Base-by-base conservation (phyloP, 2,329 filamentous ascomycete genomes). In the Pseudonectria foliicola region DNA sequence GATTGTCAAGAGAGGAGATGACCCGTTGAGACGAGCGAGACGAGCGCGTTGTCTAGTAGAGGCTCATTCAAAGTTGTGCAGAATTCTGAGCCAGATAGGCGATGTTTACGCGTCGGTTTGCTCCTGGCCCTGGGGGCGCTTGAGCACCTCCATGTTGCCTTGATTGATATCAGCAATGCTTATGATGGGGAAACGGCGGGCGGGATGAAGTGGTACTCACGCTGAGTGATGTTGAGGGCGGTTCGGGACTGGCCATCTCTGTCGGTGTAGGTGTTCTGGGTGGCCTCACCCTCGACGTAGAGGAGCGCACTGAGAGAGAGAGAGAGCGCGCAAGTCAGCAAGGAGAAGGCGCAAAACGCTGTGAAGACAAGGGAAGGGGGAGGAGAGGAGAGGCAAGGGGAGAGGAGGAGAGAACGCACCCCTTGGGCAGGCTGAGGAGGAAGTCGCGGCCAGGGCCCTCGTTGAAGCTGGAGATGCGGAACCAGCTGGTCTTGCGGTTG, bases 401-500 rank as follows among this genome's bases (percentile, higher is more conserved):
- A 10, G 3, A 15, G 29, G 23, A n/a, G 25, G 7, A 27, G 18
- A 13, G 37, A 40, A 75, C 85, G 60, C 66, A 95, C 85, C 90
- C 90, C 71, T 95, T 96, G 35, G 78, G 77, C 61, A 95, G 63
- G 53, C 64, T 68, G 55, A 85, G 65, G 49, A 95, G 59, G 54
- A 75, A 82, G 44, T 95, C 85, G 54, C 81, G 80, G 57, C 74
- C 70, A 32, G 73, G 62, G 10, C 82, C 85, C 45, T 85, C 79
- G 11, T 68, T 66, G 59, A 96, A 96, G 65, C 72, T 78, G 24
- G 79, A 70, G 36, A 96, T 70, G 38, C 72, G 73, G 73, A 93
- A 96, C 84, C 85, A 96, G 70, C 82, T 92, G 21, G 83, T 85
- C 57, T 78, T 73, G 55, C 77, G 71, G 62, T 85, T 83, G 12